phyloP scores from a whole-genome alignment of 2,329 filamentous ascomycete genomes.

The Xenosphaeropsis pyriputrescens region DNA sequence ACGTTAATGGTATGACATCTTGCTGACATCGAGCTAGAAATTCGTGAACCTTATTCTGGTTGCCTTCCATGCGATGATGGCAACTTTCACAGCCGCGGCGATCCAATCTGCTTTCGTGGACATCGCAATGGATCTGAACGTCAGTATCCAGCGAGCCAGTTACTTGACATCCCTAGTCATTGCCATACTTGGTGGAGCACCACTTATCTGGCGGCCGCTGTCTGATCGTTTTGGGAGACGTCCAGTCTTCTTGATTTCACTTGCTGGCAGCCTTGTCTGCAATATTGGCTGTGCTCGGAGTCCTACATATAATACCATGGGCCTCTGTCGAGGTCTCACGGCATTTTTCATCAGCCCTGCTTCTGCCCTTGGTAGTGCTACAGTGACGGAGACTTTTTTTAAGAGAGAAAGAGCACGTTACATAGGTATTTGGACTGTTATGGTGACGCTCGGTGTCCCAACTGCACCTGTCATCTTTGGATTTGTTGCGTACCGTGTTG shows the following conservation, averaged over 20 bases:
- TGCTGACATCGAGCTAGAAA: conserved; percentile 21
- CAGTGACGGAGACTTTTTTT: conserved; percentile 40
- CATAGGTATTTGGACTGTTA: conserved; percentile 37
- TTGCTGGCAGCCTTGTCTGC: conserved; percentile 26
- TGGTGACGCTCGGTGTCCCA: conserved; percentile 12
- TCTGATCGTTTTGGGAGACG: conserved; percentile 33
- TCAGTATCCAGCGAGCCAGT: conserved; percentile 25
- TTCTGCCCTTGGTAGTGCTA: conserved; percentile 34
- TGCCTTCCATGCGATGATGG: conserved; percentile 35
- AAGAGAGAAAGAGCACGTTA: conserved; percentile 33
- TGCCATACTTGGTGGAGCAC: conserved; percentile 32
- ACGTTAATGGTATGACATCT: not conserved
- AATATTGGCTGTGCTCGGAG: conserved; percentile 37
- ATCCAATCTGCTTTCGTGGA: conserved; percentile 33
- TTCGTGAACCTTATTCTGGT: conserved; percentile 30
- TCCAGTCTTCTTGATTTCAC: conserved; percentile 32
- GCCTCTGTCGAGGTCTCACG: conserved; percentile 28
- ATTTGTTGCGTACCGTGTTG: conserved; percentile 27
- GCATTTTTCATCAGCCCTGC: conserved; percentile 39
- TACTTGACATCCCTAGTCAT: conserved; percentile 37
- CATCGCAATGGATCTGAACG: conserved; percentile 28
- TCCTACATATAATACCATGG: conserved; percentile 28
- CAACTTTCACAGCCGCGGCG: conserved; percentile 32
- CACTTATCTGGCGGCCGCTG: conserved; percentile 36
- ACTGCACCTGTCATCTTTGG: conserved; percentile 16